Conservation (phyloP, 495 filamentous ascomycete genomes). For the Hypoxylon trugodes region DNA sequence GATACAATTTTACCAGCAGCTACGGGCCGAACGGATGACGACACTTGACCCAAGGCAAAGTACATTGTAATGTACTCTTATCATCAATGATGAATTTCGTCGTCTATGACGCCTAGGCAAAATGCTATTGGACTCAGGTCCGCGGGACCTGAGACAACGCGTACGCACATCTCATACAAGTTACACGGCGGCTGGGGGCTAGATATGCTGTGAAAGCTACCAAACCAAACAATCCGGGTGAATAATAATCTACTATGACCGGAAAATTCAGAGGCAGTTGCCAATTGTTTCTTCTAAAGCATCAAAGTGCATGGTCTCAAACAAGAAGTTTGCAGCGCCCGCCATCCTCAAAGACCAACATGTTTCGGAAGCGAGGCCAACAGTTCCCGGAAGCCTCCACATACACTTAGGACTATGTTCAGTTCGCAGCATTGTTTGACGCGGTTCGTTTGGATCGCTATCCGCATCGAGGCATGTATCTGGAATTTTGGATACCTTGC, state of each 20-base stretch:
- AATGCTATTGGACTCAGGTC: background rate
- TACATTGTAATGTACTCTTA: background rate
- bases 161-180: constrained; percentile 9
- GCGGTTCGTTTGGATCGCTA: background rate
- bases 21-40: constrained; percentile 24
- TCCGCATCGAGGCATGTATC: constrained; percentile 13
- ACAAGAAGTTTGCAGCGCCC: constrained; percentile 12
- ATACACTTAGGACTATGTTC: constrained; percentile 8
- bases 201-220: constrained; percentile 15
- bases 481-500: constrained; percentile 10
- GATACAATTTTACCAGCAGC: constrained; percentile 15
- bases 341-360: constrained; percentile 15
- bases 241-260: background rate
- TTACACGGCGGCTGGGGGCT: constrained; percentile 8
- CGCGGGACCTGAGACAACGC: constrained; percentile 8
- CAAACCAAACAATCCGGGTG: background rate
- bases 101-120: background rate
- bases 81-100: constrained; percentile 1
- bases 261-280: constrained; percentile 9
- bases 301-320: constrained; percentile 2
- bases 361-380: constrained; percentile 25
- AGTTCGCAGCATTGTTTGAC: constrained; percentile 6
- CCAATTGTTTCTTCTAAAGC: constrained; percentile 14
- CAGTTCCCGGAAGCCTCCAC: constrained; percentile 12
- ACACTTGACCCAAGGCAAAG: constrained; percentile 17